A percentile compares a stretch with the other conserved stretches of the same genome.
phyloP scores from a whole-genome alignment of 345 rosid genomes.

The Balakata baccata region DNA sequence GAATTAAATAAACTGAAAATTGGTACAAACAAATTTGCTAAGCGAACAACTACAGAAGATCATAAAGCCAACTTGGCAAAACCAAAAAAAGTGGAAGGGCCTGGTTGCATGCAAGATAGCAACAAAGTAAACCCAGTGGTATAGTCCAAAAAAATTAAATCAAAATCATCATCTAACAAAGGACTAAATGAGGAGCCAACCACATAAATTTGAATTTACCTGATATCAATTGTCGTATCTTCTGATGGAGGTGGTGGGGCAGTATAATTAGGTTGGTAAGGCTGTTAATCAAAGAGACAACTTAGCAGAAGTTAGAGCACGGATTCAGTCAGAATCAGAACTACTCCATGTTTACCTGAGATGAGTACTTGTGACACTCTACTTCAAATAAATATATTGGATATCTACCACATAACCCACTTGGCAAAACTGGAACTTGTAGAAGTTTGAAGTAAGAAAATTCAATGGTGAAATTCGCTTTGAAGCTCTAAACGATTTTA shows the following conservation, averaged over 20 bases:
- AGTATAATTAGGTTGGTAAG: slow-evolving; percentile 32
- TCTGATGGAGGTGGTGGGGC: slow-evolving; percentile 29
- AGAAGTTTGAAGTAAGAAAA: neutral
- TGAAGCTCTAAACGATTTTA: neutral
- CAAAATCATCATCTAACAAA: neutral
- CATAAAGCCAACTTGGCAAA: neutral
- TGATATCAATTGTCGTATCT: slow-evolving; percentile 17
- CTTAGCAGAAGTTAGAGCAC: slow-evolving; percentile 3
- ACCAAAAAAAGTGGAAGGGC: neutral
- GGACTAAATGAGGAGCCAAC: neutral
- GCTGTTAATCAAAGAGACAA: slow-evolving; percentile 12
- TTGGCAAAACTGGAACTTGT: neutral
- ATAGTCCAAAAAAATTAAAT: neutral
- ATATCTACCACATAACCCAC: slow-evolving; percentile 1
- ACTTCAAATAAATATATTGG: neutral
- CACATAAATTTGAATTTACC: slow-evolving; percentile 3
- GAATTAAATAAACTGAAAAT: neutral
- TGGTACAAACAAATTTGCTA: neutral
- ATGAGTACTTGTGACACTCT: neutral
- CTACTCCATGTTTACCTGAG: neutral
- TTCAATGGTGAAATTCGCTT: neutral
- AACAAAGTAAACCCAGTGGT: neutral
- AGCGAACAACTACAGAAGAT: neutral
- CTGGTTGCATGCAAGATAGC: neutral
- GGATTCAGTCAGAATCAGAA: neutral